phyloP scores from a whole-genome alignment of 2,329 filamentous ascomycete species.

The Xylaria digitata region DNA sequence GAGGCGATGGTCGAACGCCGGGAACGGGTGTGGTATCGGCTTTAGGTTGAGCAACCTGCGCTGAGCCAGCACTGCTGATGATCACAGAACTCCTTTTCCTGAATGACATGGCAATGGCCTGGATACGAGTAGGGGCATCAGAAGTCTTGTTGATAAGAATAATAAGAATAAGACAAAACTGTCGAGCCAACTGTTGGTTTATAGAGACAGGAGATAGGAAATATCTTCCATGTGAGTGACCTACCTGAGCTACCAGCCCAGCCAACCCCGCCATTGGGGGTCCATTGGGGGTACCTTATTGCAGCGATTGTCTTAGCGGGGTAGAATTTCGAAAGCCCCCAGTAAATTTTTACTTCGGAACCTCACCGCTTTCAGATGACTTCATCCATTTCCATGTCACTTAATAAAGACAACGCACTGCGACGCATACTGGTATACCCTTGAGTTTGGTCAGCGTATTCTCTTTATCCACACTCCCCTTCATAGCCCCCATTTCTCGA shows the following conservation, averaged over 20 bases:
- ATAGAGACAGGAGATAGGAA: not conserved
- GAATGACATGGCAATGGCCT: slow-evolving; percentile 63
- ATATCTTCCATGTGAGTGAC: no score
- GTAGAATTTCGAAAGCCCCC: slow-evolving; percentile 42
- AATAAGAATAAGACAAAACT: not conserved
- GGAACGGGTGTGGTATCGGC: slow-evolving; percentile 55
- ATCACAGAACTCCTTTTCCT: slow-evolving; percentile 68
- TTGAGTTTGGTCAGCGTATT: no score
- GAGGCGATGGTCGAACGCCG: slow-evolving; percentile 81
- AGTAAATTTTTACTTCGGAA: slow-evolving; percentile 40
- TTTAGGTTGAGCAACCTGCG: slow-evolving; percentile 49
- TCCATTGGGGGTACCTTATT: slow-evolving; percentile 8
- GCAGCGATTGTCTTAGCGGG: slow-evolving; percentile 34
- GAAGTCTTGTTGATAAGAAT: not conserved
- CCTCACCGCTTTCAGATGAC: slow-evolving; percentile 46
- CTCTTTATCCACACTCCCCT: not conserved
- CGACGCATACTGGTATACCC: not conserved
- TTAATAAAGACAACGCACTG: slow-evolving; percentile 12
- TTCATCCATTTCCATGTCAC: slow-evolving; percentile 1
- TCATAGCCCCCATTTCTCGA: no score
- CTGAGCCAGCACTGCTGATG: slow-evolving; percentile 55
- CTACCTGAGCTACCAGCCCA: not conserved
- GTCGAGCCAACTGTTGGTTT: not conserved
- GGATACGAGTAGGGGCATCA: not conserved
- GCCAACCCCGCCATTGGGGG: slow-evolving; percentile 29